Conservation (phyloP, 306 rosid genomes). For the Dalbergia oliveri region DNA sequence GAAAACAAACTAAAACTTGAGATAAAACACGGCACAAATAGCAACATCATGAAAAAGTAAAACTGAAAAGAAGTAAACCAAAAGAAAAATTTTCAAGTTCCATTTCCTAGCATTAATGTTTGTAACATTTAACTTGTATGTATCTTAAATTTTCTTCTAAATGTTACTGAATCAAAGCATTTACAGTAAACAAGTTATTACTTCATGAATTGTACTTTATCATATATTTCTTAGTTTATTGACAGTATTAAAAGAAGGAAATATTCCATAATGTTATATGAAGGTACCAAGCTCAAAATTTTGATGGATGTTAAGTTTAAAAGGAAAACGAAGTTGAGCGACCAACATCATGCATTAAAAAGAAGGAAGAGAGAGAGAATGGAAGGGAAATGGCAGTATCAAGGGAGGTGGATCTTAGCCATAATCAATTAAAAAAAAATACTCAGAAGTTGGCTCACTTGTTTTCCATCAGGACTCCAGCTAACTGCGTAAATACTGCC, state of each 20-base stretch:
- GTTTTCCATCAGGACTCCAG: slow-evolving; percentile 98
- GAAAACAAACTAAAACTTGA: slow-evolving; percentile 1
- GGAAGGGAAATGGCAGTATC: slow-evolving; percentile 5
- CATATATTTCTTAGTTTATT: slow-evolving; percentile 9
- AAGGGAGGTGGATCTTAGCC: not conserved
- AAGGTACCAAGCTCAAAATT: slow-evolving; percentile 5
- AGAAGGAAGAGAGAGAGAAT: not conserved
- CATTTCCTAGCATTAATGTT: slow-evolving; percentile 2
- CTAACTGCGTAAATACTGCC: slow-evolving; percentile 96
- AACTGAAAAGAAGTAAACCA: slow-evolving; percentile 14
- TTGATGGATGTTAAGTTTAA: slow-evolving; percentile 2
- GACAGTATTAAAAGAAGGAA: not conserved
- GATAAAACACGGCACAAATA: not conserved
- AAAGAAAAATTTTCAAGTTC: not conserved
- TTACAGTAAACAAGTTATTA: slow-evolving; percentile 25
- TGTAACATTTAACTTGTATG: slow-evolving; percentile 12
- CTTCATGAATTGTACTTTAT: not conserved
- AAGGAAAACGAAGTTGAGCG: slow-evolving; percentile 35
- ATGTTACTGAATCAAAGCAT: slow-evolving; percentile 8
- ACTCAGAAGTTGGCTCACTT: slow-evolving; percentile 54
- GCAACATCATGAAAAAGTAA: slow-evolving; percentile 20
- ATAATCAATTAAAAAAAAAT: not conserved
- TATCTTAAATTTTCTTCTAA: slow-evolving; percentile 6
- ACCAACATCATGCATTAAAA: slow-evolving; percentile 6
- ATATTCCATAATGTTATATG: not conserved